phyloP scores from a whole-genome alignment of 768 basidiomycete genomes.

The Suillus weaverae region DNA sequence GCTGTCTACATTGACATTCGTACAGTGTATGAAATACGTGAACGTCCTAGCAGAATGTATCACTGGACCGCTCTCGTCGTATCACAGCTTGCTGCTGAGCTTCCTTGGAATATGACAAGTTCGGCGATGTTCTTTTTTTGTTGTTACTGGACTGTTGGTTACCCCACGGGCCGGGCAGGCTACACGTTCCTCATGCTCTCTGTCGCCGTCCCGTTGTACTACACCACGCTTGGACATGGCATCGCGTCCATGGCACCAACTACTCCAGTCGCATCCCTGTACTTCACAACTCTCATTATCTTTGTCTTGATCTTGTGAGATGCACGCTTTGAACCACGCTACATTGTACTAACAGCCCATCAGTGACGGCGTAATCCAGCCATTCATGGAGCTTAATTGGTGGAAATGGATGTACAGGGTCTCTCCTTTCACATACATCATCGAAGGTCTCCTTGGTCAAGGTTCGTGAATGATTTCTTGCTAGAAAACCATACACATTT shows the following conservation, averaged over 20 bases:
- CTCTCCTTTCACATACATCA: slow-evolving; percentile 56
- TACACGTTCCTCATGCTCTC: slow-evolving; percentile 57
- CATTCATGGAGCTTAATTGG: slow-evolving; percentile 58
- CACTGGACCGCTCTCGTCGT: slow-evolving; percentile 60
- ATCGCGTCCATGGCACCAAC: slow-evolving; percentile 62
- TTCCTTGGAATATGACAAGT: slow-evolving; percentile 62
- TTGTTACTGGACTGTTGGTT: slow-evolving; percentile 73
- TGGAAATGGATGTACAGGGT: slow-evolving; percentile 70
- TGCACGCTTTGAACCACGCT: neutral
- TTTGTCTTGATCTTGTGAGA: slow-evolving; percentile 57
- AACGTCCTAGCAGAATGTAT: slow-evolving; percentile 64
- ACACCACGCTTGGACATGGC: slow-evolving; percentile 59
- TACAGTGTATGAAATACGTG: slow-evolving; percentile 63
- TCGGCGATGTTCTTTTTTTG: slow-evolving; percentile 59
- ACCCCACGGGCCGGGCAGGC: slow-evolving; percentile 50
- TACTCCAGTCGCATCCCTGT: slow-evolving; percentile 57
- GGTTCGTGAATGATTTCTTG: slow-evolving; percentile 35
- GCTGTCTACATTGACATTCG: slow-evolving; percentile 59
- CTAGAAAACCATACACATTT: neutral
- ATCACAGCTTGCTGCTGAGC: slow-evolving; percentile 52
- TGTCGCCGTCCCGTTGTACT: slow-evolving; percentile 58
- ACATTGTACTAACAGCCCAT: slow-evolving; percentile 10
- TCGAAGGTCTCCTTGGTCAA: slow-evolving; percentile 46
- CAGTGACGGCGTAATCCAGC: slow-evolving; percentile 64
- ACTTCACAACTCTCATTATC: slow-evolving; percentile 59